phyloP scores from a whole-genome alignment of 116 monocot genomes.

The Cymodocea nodosa region DNA sequence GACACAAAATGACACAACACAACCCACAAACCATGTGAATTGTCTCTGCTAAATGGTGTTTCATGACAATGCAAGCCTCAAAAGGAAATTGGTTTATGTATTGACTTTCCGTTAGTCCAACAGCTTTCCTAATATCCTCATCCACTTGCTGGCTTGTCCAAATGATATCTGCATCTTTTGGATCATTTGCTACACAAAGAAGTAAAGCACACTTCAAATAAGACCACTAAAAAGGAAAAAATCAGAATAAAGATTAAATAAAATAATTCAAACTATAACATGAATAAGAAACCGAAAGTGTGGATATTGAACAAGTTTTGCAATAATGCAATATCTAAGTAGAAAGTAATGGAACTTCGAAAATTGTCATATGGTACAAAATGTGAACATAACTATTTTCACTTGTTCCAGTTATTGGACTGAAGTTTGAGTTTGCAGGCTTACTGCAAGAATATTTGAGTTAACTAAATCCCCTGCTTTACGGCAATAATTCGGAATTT shows the following conservation, averaged over 20 bases:
- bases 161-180: conserved; percentile 81
- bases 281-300: neutral
- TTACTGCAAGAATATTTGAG: no score
- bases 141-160: conserved; percentile 95
- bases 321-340: no score
- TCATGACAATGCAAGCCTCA: conserved; percentile 98
- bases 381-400: no score
- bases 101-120: conserved; percentile 60
- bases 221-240: neutral
- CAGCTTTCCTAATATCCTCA: conserved; percentile 52
- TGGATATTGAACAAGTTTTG: neutral
- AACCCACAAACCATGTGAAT: conserved; percentile 56
- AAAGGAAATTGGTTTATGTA: conserved; percentile 89
- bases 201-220: no score
- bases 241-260: neutral
- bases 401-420: no score
- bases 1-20: neutral
- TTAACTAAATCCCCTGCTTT: no score
- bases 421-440: no score
- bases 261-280: neutral
- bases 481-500: no score
- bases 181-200: conserved; percentile 56
- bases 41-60: conserved; percentile 96
- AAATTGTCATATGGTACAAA: no score
- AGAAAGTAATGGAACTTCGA: no score